Conservation (phyloP, 164 flowering plant species). For the Pachysandra terminalis region DNA sequence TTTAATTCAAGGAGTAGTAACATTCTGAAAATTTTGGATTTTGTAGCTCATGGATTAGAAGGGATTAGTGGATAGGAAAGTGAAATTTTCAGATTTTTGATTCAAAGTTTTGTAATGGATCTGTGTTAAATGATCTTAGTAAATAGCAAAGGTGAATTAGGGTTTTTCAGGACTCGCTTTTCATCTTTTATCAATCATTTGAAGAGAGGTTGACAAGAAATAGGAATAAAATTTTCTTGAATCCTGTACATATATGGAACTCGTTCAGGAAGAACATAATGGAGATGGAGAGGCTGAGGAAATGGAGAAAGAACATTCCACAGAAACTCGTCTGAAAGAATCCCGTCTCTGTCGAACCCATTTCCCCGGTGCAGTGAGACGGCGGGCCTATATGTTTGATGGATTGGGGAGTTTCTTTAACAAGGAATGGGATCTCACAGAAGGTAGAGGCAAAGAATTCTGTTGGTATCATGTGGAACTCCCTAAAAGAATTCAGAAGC, state of each 20-base stretch:
- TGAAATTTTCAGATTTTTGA: not conserved
- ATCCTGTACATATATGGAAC: conserved; percentile 23
- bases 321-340: conserved; percentile 17
- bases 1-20: not conserved
- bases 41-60: too few species aligned
- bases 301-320: conserved; percentile 15
- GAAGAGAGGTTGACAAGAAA: not conserved
- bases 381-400: conserved; percentile 67
- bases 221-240: not conserved
- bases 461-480: too few species aligned
- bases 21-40: too few species aligned
- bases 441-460: conserved; percentile 54
- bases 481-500: too few species aligned
- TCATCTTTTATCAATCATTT: conserved; percentile 3
- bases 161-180: conserved; percentile 1
- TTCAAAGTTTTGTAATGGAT: not conserved
- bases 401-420: conserved; percentile 52
- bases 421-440: conserved; percentile 71
- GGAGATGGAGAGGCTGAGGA: conserved; percentile 28
- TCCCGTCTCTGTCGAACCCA: conserved; percentile 13
- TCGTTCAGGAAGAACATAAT: conserved; percentile 15
- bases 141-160: not conserved
- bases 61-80: not conserved
- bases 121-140: not conserved
- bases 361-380: conserved; percentile 47